phyloP scores from a whole-genome alignment of 441 rosid species.

The Macaranga tanarius region DNA sequence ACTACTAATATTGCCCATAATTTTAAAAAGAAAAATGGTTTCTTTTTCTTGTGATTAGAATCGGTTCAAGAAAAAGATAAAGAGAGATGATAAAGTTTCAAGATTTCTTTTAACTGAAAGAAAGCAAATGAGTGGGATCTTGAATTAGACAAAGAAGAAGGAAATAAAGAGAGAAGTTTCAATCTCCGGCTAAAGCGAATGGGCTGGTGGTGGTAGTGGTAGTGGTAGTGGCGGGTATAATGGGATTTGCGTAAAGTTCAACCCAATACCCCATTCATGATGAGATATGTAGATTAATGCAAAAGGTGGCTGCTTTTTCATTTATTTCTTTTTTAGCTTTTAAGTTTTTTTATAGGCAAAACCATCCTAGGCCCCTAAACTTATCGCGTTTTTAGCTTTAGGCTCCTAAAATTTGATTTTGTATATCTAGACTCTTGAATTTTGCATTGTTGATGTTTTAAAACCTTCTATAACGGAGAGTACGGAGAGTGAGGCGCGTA shows the following conservation, averaged over 20 bases:
- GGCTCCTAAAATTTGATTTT: no score
- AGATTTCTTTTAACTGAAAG: background rate
- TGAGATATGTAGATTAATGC: conserved; percentile 6
- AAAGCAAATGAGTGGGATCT: conserved; percentile 3
- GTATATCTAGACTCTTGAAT: no score
- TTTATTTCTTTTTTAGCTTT: background rate
- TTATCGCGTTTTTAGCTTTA: no score
- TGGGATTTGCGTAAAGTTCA: conserved; percentile 48
- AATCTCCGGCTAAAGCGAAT: no score
- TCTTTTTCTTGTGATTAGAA: background rate
- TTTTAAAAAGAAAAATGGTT: background rate
- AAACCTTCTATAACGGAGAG: no score
- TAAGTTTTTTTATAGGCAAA: no score
- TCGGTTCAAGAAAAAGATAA: background rate
- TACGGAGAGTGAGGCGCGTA: no score
- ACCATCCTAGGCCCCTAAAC: no score
- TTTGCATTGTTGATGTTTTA: no score
- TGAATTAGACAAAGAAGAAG: background rate
- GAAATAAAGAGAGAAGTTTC: background rate
- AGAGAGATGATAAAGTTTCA: background rate
- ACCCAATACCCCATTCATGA: conserved; percentile 40
- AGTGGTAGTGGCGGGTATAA: conserved; percentile 19
- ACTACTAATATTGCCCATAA: conserved; percentile 71
- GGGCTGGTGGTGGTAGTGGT: conserved; percentile 1
- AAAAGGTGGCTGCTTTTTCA: conserved; percentile 18